Conservation (phyloP, 805 yeast species). For the Cyberlindnera bimundalis region DNA sequence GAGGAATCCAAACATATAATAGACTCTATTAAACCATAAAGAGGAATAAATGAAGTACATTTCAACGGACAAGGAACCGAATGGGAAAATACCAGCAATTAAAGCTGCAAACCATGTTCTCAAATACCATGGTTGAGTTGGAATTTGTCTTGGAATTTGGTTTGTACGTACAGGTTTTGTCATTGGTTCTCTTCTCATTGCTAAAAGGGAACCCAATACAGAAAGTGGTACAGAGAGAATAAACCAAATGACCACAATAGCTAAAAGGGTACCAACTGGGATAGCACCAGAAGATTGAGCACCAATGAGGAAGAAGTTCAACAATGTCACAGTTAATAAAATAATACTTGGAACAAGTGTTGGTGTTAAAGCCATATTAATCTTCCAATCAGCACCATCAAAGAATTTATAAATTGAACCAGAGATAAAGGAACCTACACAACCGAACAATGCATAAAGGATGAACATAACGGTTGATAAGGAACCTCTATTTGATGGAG, state of each 20-base stretch:
- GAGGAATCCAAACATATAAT: conserved; percentile 96
- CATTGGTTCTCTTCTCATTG: conserved; percentile 56
- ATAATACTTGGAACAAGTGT: conserved; percentile 77
- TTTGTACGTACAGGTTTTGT: conserved; percentile 84
- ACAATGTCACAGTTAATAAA: conserved; percentile 57
- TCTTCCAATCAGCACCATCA: conserved; percentile 90
- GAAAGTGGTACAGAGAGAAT: conserved; percentile 81
- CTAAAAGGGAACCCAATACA: conserved; percentile 74
- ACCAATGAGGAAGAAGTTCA: conserved; percentile 78
- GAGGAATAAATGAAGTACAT: conserved; percentile 89
- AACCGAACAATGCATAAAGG: conserved; percentile 75
- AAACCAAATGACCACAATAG: conserved; percentile 82
- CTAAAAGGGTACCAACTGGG: conserved; percentile 85
- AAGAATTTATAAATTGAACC: conserved; percentile 82
- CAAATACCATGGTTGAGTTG: conserved; percentile 83
- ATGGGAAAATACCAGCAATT: conserved; percentile 88
- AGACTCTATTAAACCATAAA: conserved; percentile 89
- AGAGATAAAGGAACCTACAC: conserved; percentile 83
- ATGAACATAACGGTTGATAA: conserved; percentile 87
- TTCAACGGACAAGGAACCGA: conserved; percentile 92
- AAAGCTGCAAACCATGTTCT: conserved; percentile 62
- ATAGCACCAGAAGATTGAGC: conserved; percentile 91
- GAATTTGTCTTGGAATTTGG: conserved; percentile 96
- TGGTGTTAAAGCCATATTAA: conserved; percentile 81
- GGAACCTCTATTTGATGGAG: conserved; percentile 95